A percentile compares a stretch with the other conserved stretches of the same genome.
These are phyloP conservation scores for sorghum (Sorghum bicolor) DNA, from an alignment of 176 grass and related monocot genomes.

Conservation along the genomic window Sorghum_bicolor_NCBIv3 NC_012870.2:51474501-51475000, in stretches of 20 bases:
- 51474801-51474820: not conserved
- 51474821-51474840: not conserved
- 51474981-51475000: too few relatives aligned
- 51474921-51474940: constrained; percentile 79
- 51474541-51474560: constrained; percentile 84
- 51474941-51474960: not conserved
- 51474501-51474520: constrained; percentile 49
- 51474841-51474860: not conserved
- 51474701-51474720: constrained; percentile 87
- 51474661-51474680: constrained; percentile 18
- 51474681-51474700: constrained; percentile 90
- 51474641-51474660: not conserved
- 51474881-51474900: constrained; percentile 81
- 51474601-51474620: not conserved
- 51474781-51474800: not conserved
- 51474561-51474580: constrained; percentile 82
- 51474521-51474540: constrained; percentile 85
- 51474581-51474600: not conserved
- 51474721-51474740: constrained; percentile 80
- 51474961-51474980: too few relatives aligned
- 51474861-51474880: constrained; percentile 68
- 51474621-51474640: not conserved
- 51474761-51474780: constrained; percentile 79
- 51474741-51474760: constrained; percentile 41
- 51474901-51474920: constrained; percentile 84